phyloP scores from a whole-genome alignment of 2,329 filamentous ascomycete genomes.

The Thermothelomyces thermophilus region DNA sequence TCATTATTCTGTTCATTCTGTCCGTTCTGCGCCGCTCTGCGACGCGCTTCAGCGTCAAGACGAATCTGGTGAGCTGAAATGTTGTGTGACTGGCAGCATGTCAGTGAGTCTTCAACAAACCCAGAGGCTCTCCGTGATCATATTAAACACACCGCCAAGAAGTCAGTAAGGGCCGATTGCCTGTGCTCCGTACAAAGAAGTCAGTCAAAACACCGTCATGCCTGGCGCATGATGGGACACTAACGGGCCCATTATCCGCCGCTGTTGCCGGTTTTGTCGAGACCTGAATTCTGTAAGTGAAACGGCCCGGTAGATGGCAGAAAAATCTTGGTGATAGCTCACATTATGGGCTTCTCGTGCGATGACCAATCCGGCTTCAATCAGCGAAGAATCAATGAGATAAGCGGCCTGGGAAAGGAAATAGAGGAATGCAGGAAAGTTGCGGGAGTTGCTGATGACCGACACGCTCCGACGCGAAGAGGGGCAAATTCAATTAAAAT shows the following conservation, averaged over 20 bases:
- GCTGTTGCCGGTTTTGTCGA: conserved; percentile 18
- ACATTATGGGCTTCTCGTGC: conserved; percentile 10
- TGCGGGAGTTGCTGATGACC: not conserved
- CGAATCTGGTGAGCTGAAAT: conserved; percentile 57
- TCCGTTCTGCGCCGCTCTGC: conserved; percentile 33
- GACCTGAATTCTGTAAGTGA: conserved; percentile 17
- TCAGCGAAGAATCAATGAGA: no score
- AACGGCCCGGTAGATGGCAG: not conserved
- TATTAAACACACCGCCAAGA: conserved; percentile 38
- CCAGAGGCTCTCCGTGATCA: not conserved
- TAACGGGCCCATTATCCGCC: conserved; percentile 31
- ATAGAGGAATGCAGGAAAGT: no score
- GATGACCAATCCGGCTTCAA: not conserved
- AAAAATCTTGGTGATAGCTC: not conserved
- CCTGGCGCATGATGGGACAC: conserved; percentile 11
- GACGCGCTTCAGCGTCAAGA: conserved; percentile 42
- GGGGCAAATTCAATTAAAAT: conserved; percentile 24
- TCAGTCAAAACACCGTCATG: not conserved
- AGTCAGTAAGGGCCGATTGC: conserved; percentile 49
- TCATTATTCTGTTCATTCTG: conserved; percentile 21
- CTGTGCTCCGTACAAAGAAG: conserved; percentile 16
- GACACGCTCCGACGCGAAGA: conserved; percentile 24
- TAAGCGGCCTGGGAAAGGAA: no score
- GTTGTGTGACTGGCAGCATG: conserved; percentile 54
- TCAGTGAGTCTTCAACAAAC: not conserved